A percentile compares a stretch with the other conserved stretches of the same genome.
phyloP scores from a whole-genome alignment of 2,329 filamentous ascomycete species.

The Apiospora koreana region DNA sequence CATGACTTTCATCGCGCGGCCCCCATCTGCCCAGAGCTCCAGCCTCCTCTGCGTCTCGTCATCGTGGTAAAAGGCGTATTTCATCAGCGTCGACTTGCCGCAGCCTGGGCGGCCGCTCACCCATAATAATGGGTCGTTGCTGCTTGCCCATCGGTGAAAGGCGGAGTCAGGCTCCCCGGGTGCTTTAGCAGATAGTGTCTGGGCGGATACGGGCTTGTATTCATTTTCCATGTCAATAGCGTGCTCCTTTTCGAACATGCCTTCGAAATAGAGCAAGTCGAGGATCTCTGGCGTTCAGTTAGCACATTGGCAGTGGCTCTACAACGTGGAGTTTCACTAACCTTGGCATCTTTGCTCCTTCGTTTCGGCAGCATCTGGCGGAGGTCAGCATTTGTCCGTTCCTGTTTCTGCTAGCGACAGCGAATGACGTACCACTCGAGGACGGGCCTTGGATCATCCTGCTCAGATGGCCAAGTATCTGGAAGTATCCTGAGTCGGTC shows the following conservation, averaged over 20 bases:
- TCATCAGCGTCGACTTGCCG: conserved; percentile 23
- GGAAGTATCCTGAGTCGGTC: conserved; percentile 15
- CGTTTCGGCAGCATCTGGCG: background rate
- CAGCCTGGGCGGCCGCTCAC: conserved; percentile 22
- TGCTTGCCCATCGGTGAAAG: conserved; percentile 17
- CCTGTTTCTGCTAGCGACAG: background rate
- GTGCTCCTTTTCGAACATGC: background rate
- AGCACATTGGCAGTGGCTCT: background rate
- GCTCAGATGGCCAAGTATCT: conserved; percentile 14
- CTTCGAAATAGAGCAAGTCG: background rate
- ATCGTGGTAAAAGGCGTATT: conserved; percentile 12
- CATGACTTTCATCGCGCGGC: background rate
- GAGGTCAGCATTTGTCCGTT: background rate
- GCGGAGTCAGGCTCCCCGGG: background rate
- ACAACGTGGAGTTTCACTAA: too few relatives aligned
- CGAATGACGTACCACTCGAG: background rate
- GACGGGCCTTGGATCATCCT: background rate
- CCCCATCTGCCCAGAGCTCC: conserved; percentile 9
- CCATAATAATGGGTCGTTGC: conserved; percentile 17
- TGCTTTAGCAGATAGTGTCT: background rate
- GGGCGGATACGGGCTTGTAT: background rate
- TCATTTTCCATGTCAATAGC: background rate
- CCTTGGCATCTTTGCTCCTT: background rate
- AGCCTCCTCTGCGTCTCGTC: background rate
- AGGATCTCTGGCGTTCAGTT: background rate